Evolutionary conservation across 2,329 filamentous ascomycete genomes (phyloP).

Genomic region (Diaporthe citri): DNA sequence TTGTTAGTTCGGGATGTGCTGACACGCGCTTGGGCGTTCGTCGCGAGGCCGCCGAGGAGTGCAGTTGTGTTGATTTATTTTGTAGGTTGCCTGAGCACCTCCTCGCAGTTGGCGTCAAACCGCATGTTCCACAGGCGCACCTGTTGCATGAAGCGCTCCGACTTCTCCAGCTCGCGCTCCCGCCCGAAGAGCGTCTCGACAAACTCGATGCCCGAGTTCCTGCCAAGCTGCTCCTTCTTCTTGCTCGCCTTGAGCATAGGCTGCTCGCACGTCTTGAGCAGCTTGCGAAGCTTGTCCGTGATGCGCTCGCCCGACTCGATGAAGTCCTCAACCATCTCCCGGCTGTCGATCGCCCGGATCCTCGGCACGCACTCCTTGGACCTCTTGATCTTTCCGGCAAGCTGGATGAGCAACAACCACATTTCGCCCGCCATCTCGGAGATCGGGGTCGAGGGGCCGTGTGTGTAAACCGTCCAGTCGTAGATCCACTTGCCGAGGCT

Average conservation of each 20-base stretch:
- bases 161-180: constrained; percentile 89
- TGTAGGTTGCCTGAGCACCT: constrained; percentile 77
- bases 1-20: background rate
- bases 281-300: constrained; percentile 84
- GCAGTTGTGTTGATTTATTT: constrained; percentile 54
- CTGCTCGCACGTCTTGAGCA: constrained; percentile 91
- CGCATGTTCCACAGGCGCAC: constrained; percentile 91
- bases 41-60: background rate
- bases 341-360: constrained; percentile 79
- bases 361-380: constrained; percentile 82
- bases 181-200: constrained; percentile 95
- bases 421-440: constrained; percentile 93
- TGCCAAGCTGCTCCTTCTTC: constrained; percentile 85
- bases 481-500: constrained; percentile 99
- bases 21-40: background rate
- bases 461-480: constrained; percentile 96
- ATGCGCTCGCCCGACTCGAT: constrained; percentile 89
- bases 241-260: constrained; percentile 95
- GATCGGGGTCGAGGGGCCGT: constrained; percentile 85
- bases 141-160: constrained; percentile 91
- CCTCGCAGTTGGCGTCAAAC: constrained; percentile 96
- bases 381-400: constrained; percentile 93
- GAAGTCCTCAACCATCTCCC: constrained; percentile 89
- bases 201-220: constrained; percentile 93
- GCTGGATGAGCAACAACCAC: constrained; percentile 94